Evolutionary conservation across 176 grass and related monocot genomes (phyloP), one percentile per base, ranked within the genome.

Genomic region (Hordeum vulgare): DNA sequence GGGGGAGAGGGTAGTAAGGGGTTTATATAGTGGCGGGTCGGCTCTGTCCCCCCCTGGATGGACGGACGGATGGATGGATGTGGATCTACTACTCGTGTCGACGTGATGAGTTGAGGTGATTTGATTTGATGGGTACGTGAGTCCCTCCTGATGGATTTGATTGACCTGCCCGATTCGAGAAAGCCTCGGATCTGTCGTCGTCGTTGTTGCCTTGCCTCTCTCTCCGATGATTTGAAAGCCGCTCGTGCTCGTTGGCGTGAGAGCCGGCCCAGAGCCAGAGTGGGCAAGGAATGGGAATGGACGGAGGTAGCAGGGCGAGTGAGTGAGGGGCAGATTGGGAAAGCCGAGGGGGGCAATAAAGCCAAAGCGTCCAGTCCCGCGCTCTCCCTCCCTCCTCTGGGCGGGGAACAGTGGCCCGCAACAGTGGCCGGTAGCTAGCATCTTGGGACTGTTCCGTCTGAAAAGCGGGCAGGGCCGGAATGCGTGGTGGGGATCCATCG

Each of bases 171-270:
- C 83, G 91, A 90, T 91, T 90, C 84, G 86, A 88, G 73, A 86
- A 89, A 85, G 53, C 85, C 82, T 96, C 91, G 89, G 97, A 99
- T 99, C 93, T 94, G 93, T 89, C 85, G 93, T 89, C 83, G 86
- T 17, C 5, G 45, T 49, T 2, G 45, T 17, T 17, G 45, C 29
- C 29, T 83, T 83, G 73, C 57, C 73, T 83, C 76, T 73, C 36
- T 12, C 26, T 14, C 36, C 21, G 15, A 1, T 84, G 87, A 83
- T 92, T 91, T 89, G 88, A 86, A 80, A 78, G 84, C 31, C 53
- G n/a, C 17, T 53, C 45, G 12, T 49, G 45, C 45, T 49, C 45
- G 45, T 1, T 33, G 31, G 5, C 45, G 45, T 14, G 45, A 14
- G 45, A 49, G 78, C 26, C 26, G 7, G 40, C 77, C 77, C 42